Evolutionary conservation across 164 flowering plant genomes (phyloP).

Genomic region (Santalum album): DNA sequence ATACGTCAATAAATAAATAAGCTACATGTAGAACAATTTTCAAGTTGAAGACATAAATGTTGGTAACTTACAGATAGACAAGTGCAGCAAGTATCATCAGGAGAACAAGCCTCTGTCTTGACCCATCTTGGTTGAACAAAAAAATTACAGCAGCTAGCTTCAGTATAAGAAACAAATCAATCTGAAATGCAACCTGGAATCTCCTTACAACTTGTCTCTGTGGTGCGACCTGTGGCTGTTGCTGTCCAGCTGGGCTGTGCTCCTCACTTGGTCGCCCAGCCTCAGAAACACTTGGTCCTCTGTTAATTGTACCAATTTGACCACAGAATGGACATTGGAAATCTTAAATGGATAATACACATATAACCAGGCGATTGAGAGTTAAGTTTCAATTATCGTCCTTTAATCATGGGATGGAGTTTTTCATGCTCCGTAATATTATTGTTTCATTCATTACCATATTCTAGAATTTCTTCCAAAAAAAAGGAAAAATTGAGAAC

Average conservation of each 20-base stretch:
- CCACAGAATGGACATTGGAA: not conserved
- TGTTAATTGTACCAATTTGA: constrained; percentile 10
- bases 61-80: constrained; percentile 73
- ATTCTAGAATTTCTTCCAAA: too few species aligned
- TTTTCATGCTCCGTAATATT: too few species aligned
- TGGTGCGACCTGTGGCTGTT: constrained; percentile 33
- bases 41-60: not conserved
- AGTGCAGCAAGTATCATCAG: constrained; percentile 68
- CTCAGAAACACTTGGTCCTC: constrained; percentile 42
- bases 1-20: too few species aligned
- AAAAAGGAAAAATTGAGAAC: too few species aligned
- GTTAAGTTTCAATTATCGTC: too few species aligned
- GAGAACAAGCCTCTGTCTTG: constrained; percentile 74
- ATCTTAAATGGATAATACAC: not conserved
- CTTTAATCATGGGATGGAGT: too few species aligned
- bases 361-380: too few species aligned
- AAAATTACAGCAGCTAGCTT: constrained; percentile 92
- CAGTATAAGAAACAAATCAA: constrained; percentile 72
- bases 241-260: constrained; percentile 48
- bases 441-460: too few species aligned
- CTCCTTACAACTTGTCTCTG: constrained; percentile 83
- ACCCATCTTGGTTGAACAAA: constrained; percentile 95
- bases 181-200: constrained; percentile 85
- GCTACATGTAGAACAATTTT: not conserved
- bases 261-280: constrained; percentile 42